These are phyloP conservation scores for Fulvia fulva DNA, from an alignment of 2,329 filamentous ascomycete species.

Conservation along the genomic window DNA sequence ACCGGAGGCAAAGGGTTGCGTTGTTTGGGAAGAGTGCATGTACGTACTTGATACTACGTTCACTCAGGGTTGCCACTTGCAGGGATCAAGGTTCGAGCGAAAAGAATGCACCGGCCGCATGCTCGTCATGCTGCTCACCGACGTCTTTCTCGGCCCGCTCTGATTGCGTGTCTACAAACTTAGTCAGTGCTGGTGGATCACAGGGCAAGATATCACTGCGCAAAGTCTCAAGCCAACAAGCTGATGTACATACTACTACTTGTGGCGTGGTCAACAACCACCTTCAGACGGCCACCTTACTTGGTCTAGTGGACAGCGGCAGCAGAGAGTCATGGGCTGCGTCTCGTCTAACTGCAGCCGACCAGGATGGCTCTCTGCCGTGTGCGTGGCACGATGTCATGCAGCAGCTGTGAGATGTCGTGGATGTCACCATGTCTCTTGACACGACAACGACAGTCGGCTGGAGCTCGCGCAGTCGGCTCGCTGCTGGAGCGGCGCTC, in stretches of 20 bases:
- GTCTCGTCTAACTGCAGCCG: constrained; percentile 7
- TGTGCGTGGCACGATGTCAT: constrained; percentile 1
- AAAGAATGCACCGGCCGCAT: background rate
- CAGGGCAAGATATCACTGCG: background rate
- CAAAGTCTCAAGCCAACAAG: background rate
- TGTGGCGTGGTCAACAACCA: background rate
- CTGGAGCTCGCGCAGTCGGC: background rate
- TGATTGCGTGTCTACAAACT: constrained; percentile 11
- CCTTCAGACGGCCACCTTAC: background rate
- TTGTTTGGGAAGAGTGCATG: background rate
- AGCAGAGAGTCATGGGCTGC: background rate
- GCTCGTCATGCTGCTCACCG: constrained; percentile 6
- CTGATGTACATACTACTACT: background rate
- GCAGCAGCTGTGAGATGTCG: background rate
- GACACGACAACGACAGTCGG: background rate
- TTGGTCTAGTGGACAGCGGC: background rate
- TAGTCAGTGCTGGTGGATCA: background rate
- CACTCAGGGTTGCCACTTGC: constrained; percentile 3
- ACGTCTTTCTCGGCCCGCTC: constrained; percentile 4
- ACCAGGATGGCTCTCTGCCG: constrained; percentile 3
- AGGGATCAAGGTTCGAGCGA: constrained; percentile 8
- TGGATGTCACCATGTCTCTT: background rate
- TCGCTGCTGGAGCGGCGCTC: background rate
- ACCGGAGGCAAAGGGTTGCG: background rate
- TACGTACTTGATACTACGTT: background rate